Evolutionary conservation across 139 green algal species (phyloP).

Genomic region (Astrephomene gubernaculifera): DNA sequence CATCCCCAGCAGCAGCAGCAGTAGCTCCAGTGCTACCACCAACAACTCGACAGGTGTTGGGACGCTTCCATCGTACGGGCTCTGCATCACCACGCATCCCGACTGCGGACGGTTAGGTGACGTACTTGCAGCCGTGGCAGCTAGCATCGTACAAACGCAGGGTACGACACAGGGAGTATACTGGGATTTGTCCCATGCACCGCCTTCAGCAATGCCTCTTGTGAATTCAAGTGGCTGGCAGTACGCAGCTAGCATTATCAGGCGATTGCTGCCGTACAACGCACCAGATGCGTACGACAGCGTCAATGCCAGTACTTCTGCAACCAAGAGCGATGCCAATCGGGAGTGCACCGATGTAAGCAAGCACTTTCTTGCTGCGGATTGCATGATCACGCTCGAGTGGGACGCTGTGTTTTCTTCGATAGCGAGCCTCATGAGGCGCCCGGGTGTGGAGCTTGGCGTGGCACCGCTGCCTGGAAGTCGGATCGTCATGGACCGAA

Average conservation of each 20-base stretch:
- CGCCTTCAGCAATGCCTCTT: neutral
- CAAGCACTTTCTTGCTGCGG: neutral
- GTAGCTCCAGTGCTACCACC: too few relatives aligned
- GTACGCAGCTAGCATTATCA: neutral
- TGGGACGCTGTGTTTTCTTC: neutral
- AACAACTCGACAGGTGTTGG: too few relatives aligned
- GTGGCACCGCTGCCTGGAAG: conserved; percentile 27
- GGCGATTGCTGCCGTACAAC: conserved; percentile 4
- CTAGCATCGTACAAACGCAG: conserved; percentile 4
- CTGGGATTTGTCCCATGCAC: neutral
- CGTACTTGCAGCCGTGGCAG: conserved; percentile 1
- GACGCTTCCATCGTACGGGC: conserved; percentile 3
- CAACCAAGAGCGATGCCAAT: too few relatives aligned
- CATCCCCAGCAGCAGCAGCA: too few relatives aligned
- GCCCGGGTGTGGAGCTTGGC: neutral
- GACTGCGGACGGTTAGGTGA: conserved; percentile 16
- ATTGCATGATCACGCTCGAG: conserved; percentile 19
- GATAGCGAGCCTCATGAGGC: neutral
- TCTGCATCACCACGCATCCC: conserved; percentile 14
- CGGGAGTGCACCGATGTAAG: neutral
- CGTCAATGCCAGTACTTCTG: neutral
- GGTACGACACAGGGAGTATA: conserved; percentile 9
- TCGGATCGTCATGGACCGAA: neutral
- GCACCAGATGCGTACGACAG: conserved; percentile 7
- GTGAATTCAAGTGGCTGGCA: conserved; percentile 14